Base-by-base conservation (phyloP, 768 basidiomycete species). In the Roridomyces roridus region DNA sequence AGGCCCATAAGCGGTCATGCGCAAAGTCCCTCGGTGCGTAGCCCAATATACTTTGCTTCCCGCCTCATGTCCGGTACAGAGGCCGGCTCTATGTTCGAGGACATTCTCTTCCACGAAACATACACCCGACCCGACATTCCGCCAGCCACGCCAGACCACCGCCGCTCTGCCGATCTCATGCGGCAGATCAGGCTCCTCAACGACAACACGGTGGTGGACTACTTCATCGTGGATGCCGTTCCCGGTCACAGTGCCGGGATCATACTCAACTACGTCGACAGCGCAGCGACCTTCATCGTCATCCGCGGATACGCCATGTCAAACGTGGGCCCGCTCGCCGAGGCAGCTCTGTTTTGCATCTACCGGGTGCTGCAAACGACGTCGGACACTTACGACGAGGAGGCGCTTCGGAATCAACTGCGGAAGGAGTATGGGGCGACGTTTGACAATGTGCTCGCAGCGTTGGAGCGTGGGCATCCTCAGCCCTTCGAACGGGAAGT, bases 291-390 rank as follows among this genome's bases (percentile, higher is more conserved):
- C 42, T 51, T 51, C n/a, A n/a, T n/a, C n/a, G n/a, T n/a, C n/a
- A n/a, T n/a, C n/a, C n/a, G n/a, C n/a, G n/a, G n/a, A n/a, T n/a
- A n/a, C n/a, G n/a, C n/a, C n/a, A 51, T 44, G 51, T 51, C 51
- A 11, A 41, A 25, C n/a, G 28, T 35, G 23, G 46, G 58, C 11
- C 2, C 45, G 25, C 44, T 45, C 37, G 58, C 53, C 2, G 52
- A 59, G 40, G 42, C 42, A 14, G 53, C 51, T 12, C 28, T 59
- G 40, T 31, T 55, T 18, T 59, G 55, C 28, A 25, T 59, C 14
- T 59, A 60, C 29, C 46, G 55, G 20, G 55, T 60, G n/a, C 40
- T 57, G 10, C 59, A 57, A 25, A 60, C 46, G 21, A 29, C 45
- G 18, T 46, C 26, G 37, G 25, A n/a, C n/a, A n/a, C n/a, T n/a